Percentiles rank a stretch among this genome's conserved stretches.
phyloP scores from a whole-genome alignment of 1,284 basidiomycete species.

The Spongiforma sp. region DNA sequence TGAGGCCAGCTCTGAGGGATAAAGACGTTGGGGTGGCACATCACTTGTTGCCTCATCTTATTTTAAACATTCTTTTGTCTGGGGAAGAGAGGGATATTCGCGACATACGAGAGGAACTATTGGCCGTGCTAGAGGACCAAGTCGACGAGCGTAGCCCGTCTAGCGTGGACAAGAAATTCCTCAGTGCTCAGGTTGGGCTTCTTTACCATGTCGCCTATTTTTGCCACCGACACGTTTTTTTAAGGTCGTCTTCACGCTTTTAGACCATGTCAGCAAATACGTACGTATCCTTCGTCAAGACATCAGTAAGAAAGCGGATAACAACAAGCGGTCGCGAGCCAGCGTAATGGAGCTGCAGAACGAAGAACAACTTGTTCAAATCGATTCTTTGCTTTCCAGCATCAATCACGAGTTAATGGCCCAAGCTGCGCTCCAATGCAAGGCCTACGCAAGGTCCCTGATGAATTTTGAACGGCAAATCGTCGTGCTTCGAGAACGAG shows the following conservation, averaged over 20 bases:
- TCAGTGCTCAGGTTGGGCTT: constrained; percentile 84
- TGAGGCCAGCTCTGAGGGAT: constrained; percentile 81
- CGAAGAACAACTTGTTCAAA: constrained; percentile 64
- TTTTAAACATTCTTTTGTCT: constrained; percentile 86
- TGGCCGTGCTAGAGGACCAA: constrained; percentile 88
- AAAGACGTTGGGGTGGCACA: constrained; percentile 93
- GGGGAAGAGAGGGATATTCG: constrained; percentile 67
- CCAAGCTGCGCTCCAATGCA: constrained; percentile 92
- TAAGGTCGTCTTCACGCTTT: constrained; percentile 94
- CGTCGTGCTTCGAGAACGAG: constrained; percentile 52
- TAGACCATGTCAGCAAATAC: constrained; percentile 97
- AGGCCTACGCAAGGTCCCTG: constrained; percentile 91
- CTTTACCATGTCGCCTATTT: neutral
- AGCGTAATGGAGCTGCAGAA: constrained; percentile 42
- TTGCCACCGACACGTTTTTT: constrained; percentile 5
- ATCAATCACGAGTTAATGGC: constrained; percentile 93
- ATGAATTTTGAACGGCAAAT: constrained; percentile 95
- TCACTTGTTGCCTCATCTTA: constrained; percentile 90
- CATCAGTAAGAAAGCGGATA: constrained; percentile 55
- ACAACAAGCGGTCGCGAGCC: constrained; percentile 50
- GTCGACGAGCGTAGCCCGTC: constrained; percentile 65
- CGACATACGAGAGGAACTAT: constrained; percentile 79
- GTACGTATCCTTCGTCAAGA: constrained; percentile 73
- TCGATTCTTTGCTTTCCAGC: constrained; percentile 82
- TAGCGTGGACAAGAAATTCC: constrained; percentile 76